These are phyloP conservation scores for Penicillium digitatum DNA, from an alignment of 2,329 filamentous ascomycete genomes.

Conservation along the genomic window DNA sequence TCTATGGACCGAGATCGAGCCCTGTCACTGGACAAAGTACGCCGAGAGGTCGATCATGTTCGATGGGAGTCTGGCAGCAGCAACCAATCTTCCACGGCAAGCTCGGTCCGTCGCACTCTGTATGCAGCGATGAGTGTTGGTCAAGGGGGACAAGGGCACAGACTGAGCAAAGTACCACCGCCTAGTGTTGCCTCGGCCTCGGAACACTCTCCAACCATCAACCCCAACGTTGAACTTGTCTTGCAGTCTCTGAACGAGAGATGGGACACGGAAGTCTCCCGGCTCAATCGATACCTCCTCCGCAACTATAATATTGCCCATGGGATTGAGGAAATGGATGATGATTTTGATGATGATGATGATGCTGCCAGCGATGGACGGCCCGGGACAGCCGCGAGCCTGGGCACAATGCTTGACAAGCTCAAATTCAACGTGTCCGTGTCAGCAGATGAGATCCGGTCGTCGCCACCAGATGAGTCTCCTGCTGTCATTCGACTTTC, in stretches of 20 bases:
- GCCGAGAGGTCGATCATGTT: constrained; percentile 53
- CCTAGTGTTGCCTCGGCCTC: constrained; percentile 17
- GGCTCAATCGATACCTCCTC: constrained; percentile 44
- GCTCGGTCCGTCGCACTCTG: constrained; percentile 44
- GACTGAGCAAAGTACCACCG: constrained; percentile 31
- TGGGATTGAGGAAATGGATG: constrained; percentile 28
- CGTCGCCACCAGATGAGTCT: constrained; percentile 18
- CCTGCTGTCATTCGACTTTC: constrained; percentile 13
- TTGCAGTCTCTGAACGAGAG: constrained; percentile 42
- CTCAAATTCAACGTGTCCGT: constrained; percentile 36
- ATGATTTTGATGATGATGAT: constrained; percentile 35
- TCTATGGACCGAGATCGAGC: constrained; percentile 60
- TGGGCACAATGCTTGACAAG: constrained; percentile 39
- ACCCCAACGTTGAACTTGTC: constrained; percentile 42
- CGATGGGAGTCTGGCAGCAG: constrained; percentile 37
- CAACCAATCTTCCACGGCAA: constrained; percentile 32
- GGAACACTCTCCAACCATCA: constrained; percentile 26
- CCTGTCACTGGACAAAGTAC: constrained; percentile 58
- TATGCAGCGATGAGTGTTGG: constrained; percentile 39
- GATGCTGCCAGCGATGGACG: constrained; percentile 37
- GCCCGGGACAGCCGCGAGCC: constrained; percentile 37
- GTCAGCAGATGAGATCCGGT: constrained; percentile 26
- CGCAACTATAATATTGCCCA: constrained; percentile 45
- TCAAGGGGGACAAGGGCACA: constrained; percentile 29
- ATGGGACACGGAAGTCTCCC: constrained; percentile 45